Conservation (phyloP, 2,329 filamentous ascomycete species). For the Chrysoporthe cubensis region DNA sequence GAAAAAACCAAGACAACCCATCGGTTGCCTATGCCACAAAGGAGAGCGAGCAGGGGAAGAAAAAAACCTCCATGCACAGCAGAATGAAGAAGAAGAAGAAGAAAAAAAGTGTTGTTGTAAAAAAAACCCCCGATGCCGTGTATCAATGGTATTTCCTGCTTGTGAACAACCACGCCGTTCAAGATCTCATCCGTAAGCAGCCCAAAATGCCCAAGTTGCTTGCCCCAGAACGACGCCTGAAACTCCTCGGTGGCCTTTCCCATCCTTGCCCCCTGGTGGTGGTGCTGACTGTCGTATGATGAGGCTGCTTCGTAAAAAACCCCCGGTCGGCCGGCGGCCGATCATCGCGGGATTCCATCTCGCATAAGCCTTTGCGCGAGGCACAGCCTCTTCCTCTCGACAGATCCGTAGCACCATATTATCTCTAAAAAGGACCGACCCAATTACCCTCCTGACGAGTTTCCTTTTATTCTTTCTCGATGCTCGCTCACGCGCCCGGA, state of each 20-base stretch:
- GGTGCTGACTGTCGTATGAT: background rate
- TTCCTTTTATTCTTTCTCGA: background rate
- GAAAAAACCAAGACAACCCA: background rate
- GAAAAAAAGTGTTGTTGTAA: background rate
- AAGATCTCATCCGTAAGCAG: conserved; percentile 6
- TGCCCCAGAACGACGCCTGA: conserved; percentile 11
- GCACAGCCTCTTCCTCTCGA: conserved; percentile 21
- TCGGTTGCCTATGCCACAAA: conserved; percentile 2
- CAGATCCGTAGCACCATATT: conserved; percentile 36
- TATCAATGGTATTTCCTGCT: conserved; percentile 12
- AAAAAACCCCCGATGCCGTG: background rate
- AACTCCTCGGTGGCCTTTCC: background rate
- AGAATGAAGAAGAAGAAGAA: conserved; percentile 10
- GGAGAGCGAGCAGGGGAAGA: background rate
- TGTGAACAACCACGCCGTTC: conserved; percentile 2
- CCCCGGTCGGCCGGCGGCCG: conserved; percentile 5
- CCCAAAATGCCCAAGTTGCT: conserved; percentile 1
- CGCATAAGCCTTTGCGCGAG: conserved; percentile 15
- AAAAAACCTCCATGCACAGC: conserved; percentile 9
- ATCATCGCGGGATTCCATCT: conserved; percentile 2
- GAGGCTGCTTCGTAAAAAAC: background rate
- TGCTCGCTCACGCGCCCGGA: conserved; percentile 44
- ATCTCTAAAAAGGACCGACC: conserved; percentile 21
- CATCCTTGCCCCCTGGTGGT: background rate
- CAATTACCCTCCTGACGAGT: conserved; percentile 1